Percentiles rank a stretch among this genome's conserved stretches.
Evolutionary conservation across 1,284 basidiomycete species (phyloP).

Genomic region (Wallemia hederae): DNA sequence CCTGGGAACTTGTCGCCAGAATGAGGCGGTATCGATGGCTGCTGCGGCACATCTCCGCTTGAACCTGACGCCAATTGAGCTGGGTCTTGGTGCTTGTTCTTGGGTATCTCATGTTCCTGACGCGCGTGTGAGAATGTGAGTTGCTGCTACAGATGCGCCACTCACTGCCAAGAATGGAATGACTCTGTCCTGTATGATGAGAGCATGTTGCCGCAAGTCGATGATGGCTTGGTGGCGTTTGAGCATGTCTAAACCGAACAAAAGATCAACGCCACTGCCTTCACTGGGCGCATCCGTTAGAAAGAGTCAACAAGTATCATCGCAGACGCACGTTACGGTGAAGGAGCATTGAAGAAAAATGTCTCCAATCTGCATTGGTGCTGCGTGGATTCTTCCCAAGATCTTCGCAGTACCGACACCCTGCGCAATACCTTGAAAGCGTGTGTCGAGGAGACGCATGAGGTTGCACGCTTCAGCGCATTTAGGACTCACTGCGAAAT

Average conservation of each 20-base stretch:
- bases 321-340: slow-evolving; percentile 35
- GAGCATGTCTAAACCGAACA: slow-evolving; percentile 93
- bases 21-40: neutral
- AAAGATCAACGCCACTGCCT: slow-evolving; percentile 68
- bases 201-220: slow-evolving; percentile 58
- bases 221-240: slow-evolving; percentile 89
- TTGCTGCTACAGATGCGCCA: neutral
- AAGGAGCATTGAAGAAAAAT: slow-evolving; percentile 69
- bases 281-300: slow-evolving; percentile 11
- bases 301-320: neutral
- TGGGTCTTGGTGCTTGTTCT: neutral
- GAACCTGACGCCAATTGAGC: neutral
- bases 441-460: slow-evolving; percentile 68
- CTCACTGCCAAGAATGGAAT: neutral
- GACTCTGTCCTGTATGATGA: slow-evolving; percentile 62
- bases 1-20: neutral
- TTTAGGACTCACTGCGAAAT: slow-evolving; percentile 51
- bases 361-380: slow-evolving; percentile 62
- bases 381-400: slow-evolving; percentile 72
- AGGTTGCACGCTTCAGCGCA: slow-evolving; percentile 77
- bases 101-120: neutral
- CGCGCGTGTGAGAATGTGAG: neutral
- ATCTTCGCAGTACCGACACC: slow-evolving; percentile 91
- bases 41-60: neutral
- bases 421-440: slow-evolving; percentile 68